These are phyloP conservation scores for Sporothrix globosa DNA, from an alignment of 2,329 filamentous ascomycete species.

Conservation along the genomic window DNA sequence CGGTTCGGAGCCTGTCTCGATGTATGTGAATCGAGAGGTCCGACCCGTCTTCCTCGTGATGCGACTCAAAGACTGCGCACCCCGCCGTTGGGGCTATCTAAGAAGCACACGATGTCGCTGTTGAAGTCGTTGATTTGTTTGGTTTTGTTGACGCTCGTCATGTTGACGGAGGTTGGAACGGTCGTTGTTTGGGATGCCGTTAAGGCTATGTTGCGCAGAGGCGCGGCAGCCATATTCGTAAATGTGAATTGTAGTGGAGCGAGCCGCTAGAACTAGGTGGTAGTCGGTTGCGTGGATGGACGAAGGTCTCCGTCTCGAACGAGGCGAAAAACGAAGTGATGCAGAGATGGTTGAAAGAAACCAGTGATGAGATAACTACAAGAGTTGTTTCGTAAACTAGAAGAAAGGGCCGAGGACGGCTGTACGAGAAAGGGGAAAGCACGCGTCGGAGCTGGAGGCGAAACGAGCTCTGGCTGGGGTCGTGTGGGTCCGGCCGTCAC, in stretches of 20 bases:
- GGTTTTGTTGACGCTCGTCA: slow-evolving; percentile 25
- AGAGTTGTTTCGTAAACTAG: slow-evolving; percentile 11
- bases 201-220: slow-evolving; percentile 24
- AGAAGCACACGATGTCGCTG: slow-evolving; percentile 32
- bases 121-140: slow-evolving; percentile 23
- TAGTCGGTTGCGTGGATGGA: background rate
- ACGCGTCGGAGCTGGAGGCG: slow-evolving; percentile 31
- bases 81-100: slow-evolving; percentile 58
- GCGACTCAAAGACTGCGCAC: slow-evolving; percentile 49
- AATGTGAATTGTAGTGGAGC: background rate
- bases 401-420: slow-evolving; percentile 2
- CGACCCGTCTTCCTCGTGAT: slow-evolving; percentile 30
- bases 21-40: slow-evolving; percentile 37
- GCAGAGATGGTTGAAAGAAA: background rate
- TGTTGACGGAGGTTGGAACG: background rate
- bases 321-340: background rate
- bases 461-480: slow-evolving; percentile 21
- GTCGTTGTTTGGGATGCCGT: slow-evolving; percentile 19
- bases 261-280: background rate
- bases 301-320: background rate
- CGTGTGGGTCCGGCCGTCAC: slow-evolving; percentile 16
- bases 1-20: slow-evolving; percentile 37
- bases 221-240: slow-evolving; percentile 30
- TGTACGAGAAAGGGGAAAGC: slow-evolving; percentile 15
- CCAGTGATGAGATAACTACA: background rate